These are phyloP conservation scores for Phytopythium chamaehyphon DNA, from an alignment of 352 stramenopile species.

Conservation along the genomic window DNA sequence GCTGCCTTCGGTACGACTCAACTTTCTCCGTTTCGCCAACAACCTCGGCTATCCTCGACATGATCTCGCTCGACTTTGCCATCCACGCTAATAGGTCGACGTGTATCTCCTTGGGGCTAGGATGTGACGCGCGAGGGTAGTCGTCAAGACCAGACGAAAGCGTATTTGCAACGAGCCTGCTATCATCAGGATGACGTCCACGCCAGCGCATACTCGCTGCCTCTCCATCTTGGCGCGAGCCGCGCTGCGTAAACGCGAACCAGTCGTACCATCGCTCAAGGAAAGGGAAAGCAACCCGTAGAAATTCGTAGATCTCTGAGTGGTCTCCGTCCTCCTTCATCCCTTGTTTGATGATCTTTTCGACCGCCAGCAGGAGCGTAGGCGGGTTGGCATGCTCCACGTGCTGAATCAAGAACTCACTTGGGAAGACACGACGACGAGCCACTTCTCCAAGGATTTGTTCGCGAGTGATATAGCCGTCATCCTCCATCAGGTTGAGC, in stretches of 20 bases:
- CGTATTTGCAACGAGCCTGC: constrained; percentile 88
- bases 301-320: constrained; percentile 25
- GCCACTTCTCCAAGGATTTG: constrained; percentile 81
- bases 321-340: constrained; percentile 1
- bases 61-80: constrained; percentile 60
- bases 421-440: constrained; percentile 62
- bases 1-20: constrained; percentile 23
- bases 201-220: constrained; percentile 71
- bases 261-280: constrained; percentile 75
- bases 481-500: constrained; percentile 80
- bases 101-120: constrained; percentile 80
- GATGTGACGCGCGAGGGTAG: constrained; percentile 82
- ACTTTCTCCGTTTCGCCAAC: constrained; percentile 25
- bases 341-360: constrained; percentile 62
- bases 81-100: constrained; percentile 92
- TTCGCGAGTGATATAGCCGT: constrained; percentile 92
- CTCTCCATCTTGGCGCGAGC: constrained; percentile 24
- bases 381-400: constrained; percentile 91
- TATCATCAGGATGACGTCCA: constrained; percentile 58
- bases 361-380: constrained; percentile 81
- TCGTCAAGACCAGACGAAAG: constrained; percentile 92
- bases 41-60: constrained; percentile 40
- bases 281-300: constrained; percentile 62
- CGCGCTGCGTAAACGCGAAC: constrained; percentile 62
- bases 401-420: constrained; percentile 90